Percentiles rank a stretch among this genome's conserved stretches.
These are phyloP conservation scores for Ophiosphaerella korrae DNA, from an alignment of 2,329 filamentous ascomycete genomes.

Conservation along the genomic window DNA sequence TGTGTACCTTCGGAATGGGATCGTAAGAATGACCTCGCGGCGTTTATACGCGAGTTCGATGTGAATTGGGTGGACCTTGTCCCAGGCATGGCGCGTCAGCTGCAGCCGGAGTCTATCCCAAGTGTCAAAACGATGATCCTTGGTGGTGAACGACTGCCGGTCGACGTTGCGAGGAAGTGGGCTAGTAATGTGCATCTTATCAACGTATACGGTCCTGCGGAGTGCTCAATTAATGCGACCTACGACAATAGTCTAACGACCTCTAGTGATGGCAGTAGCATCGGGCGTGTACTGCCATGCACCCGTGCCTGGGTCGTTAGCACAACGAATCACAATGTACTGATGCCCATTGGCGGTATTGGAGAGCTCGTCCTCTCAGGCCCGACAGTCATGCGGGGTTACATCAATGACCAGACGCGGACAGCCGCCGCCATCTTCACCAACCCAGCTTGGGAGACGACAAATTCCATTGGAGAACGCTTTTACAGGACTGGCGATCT, in stretches of 20 bases:
- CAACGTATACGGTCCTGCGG: constrained; percentile 29
- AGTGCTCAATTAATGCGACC: background rate
- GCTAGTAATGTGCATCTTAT: constrained; percentile 30
- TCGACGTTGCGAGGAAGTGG: constrained; percentile 25
- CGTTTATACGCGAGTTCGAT: constrained; percentile 49
- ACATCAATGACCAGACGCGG: too few relatives aligned
- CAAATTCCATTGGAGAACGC: too few relatives aligned
- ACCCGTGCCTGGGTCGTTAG: constrained; percentile 25
- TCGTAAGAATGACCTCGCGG: constrained; percentile 41
- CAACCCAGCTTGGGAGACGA: too few relatives aligned
- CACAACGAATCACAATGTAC: constrained; percentile 8
- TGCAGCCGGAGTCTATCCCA: constrained; percentile 1
- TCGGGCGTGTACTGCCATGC: background rate
- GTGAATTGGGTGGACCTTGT: constrained; percentile 42
- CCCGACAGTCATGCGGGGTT: constrained; percentile 1
- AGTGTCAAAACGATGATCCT: constrained; percentile 1
- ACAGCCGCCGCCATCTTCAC: too few relatives aligned
- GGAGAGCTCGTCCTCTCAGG: constrained; percentile 27
- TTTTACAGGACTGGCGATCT: too few relatives aligned
- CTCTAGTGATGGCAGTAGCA: background rate
- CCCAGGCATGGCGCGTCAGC: constrained; percentile 32
- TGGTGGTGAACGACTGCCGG: constrained; percentile 4
- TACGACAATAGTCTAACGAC: background rate
- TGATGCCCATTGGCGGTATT: constrained; percentile 15
- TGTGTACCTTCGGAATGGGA: too few relatives aligned